Evolutionary conservation across 192 early-diverging fungal species (phyloP), one percentile per base, ranked within the genome.

Genomic region (Coemansia sp.): DNA sequence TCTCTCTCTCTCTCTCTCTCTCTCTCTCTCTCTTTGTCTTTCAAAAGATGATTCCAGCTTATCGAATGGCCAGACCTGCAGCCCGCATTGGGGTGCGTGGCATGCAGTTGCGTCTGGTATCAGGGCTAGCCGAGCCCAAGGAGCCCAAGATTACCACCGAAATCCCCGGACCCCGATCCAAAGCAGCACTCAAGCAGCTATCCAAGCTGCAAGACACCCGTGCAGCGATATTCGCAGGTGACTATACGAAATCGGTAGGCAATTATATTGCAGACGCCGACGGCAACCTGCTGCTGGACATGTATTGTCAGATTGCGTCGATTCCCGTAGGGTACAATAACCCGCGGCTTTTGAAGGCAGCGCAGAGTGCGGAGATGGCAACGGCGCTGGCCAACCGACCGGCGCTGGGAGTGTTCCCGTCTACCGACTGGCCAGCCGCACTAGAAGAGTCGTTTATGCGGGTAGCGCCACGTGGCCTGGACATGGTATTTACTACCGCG

Each of bases 271-370:
- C 80, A 2, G 87, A 89, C 49, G 80, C 84, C 0, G 87, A 89
- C 62, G 87, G 87, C 43, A 89, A 89, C 58, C 57, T 61, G 33
- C 62, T 89, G 20, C 65, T 89, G 39, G 87, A 89, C 57, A 31
- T 89, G 52, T 87, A 83, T 73, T 83, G 82, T 55, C 87, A 89
- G 61, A 87, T 89, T 31, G 82, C 87, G 15, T 87, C 86, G 16
- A 80, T 89, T 37, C 87, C 87, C 5, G 58, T 89, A 20, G 87
- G 87, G 7, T 89, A 89, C 78, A 89, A 89, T 65, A 82, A 82
- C 61, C 67, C 77, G 48, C 74, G 79, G 8, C 59, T 89, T 10
- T 67, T 85, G 5, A 56, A 73, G 7, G 76, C 81, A 10, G 72
- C 80, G 20, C 58, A 78, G 9, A 70, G 57, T 21, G 79, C 81